Evolutionary conservation across 345 rosid species (phyloP).

Genomic region (Hevea brasiliensis): DNA sequence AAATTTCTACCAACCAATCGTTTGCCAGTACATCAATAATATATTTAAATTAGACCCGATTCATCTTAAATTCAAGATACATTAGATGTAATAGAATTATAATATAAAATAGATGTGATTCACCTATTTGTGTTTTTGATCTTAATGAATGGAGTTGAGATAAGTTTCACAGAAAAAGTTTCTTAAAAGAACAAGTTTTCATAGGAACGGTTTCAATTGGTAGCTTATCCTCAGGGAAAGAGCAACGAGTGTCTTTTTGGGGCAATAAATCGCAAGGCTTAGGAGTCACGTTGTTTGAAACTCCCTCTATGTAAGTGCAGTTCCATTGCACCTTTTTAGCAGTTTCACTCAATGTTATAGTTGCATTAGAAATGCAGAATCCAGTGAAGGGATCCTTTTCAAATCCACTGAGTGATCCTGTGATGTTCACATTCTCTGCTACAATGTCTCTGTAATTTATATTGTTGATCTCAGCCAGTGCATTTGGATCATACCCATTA

Average conservation of each 20-base stretch:
- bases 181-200: too few species aligned
- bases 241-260: constrained; percentile 43
- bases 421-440: constrained; percentile 56
- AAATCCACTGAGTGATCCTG: constrained; percentile 56
- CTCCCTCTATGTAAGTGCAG: constrained; percentile 61
- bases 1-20: too few species aligned
- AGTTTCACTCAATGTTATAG: constrained; percentile 38
- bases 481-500: constrained; percentile 53
- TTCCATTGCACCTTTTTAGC: constrained; percentile 61
- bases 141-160: too few species aligned
- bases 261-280: constrained; percentile 52
- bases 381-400: constrained; percentile 49
- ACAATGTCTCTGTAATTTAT: constrained; percentile 57
- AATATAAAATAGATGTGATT: too few species aligned
- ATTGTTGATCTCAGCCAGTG: constrained; percentile 46
- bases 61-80: too few species aligned
- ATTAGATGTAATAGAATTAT: too few species aligned
- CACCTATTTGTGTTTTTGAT: too few species aligned
- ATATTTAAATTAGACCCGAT: too few species aligned
- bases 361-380: constrained; percentile 68
- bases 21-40: too few species aligned
- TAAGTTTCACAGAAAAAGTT: too few species aligned
- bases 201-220: constrained; percentile 46
- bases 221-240: constrained; percentile 55
- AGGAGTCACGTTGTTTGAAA: constrained; percentile 56